Base-by-base conservation (phyloP, 2,329 filamentous ascomycete species). In the Cercospora citrullina region DNA sequence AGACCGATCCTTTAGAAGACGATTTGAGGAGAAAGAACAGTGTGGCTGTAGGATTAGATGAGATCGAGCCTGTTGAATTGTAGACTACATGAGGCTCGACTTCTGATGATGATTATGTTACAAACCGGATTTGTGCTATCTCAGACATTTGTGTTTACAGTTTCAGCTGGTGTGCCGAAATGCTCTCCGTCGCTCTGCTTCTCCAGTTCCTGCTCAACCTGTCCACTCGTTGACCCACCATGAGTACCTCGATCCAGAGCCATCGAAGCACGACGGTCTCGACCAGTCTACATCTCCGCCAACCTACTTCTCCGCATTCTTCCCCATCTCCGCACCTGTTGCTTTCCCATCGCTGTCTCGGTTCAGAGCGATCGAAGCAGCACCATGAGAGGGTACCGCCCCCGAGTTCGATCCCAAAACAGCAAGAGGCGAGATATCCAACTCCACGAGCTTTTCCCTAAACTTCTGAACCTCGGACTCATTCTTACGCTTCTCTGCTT, bases 1-100 rank as follows among this genome's bases (percentile, higher is more conserved):
- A 78, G 48, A 78, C 77, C 33, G 63, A 78, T 55, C 83, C 83
- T 12, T 62, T 83, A 30, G 82, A 84, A 66, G 83, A 85, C 68
- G 76, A 81, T 7, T 65, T 82, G 14, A 59, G 64, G 28, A 62
- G 23, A 7, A 61, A 45, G 36, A 68, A 69, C n/a, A 23, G 45
- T 28, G 45, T 51, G 42, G n/a, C 28, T 16, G 48, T 65, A 10
- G 61, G 45, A 21, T 18, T 60, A 18, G 65, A 62, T 60, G 61
- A 58, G 31, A 30, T 39, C 14, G 62, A 33, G 5, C 26, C 62
- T 5, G 23, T 48, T 3, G 62, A 61, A 21, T 62, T 51, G 60
- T 67, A 60, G 61, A 60, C 48, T 55, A 55, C 23, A 55, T 42
- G 12, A 23, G 26, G 28, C 60, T 33, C 12, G 39, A 39, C 36